These are phyloP conservation scores for Alternaria sp. DNA, from an alignment of 2,329 filamentous ascomycete species.

Conservation along the genomic window DNA sequence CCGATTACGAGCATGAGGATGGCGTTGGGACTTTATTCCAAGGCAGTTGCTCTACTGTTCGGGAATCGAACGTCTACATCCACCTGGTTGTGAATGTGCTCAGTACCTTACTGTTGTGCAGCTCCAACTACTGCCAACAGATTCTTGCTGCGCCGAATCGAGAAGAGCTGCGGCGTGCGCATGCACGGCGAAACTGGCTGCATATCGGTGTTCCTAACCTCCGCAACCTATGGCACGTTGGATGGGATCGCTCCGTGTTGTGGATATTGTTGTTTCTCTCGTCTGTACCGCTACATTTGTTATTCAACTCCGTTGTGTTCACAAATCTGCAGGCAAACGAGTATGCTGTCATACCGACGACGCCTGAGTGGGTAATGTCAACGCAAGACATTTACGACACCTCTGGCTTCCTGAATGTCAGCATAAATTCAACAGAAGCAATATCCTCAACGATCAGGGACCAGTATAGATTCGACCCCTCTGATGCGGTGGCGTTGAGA, in stretches of 20 bases:
- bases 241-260: constrained; percentile 1
- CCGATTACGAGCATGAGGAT: background rate
- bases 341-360: constrained; percentile 18
- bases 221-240: constrained; percentile 2
- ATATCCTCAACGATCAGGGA: background rate
- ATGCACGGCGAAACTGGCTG: constrained; percentile 47
- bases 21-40: background rate
- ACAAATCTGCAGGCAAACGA: constrained; percentile 23
- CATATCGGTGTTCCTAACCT: constrained; percentile 50
- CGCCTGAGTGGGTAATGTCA: constrained; percentile 13
- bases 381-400: constrained; percentile 11
- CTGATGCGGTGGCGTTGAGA: background rate
- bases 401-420: background rate
- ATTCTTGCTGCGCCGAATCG: constrained; percentile 29
- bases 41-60: background rate
- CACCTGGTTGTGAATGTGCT: constrained; percentile 59
- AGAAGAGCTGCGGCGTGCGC: constrained; percentile 26
- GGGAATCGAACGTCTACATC: constrained; percentile 13
- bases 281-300: constrained; percentile 23
- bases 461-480: background rate
- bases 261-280: constrained; percentile 14
- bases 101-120: constrained; percentile 36
- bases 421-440: background rate
- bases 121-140: constrained; percentile 38
- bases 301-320: constrained; percentile 26